Conservation (phyloP, 306 rosid genomes). For the Urtica urens region DNA sequence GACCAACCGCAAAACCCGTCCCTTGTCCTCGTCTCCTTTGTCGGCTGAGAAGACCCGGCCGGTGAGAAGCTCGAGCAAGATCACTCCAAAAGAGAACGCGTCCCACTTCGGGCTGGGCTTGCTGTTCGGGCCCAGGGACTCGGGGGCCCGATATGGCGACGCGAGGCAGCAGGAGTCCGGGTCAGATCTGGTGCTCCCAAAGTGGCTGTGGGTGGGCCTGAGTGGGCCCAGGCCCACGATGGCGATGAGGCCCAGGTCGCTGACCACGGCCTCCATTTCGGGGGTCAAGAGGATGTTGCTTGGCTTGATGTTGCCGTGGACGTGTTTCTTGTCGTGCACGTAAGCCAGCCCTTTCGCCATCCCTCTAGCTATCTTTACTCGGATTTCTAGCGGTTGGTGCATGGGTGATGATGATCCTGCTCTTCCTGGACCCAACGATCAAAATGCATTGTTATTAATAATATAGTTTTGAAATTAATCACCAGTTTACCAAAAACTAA, state of each 20-base stretch:
- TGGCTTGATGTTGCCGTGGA: slow-evolving; percentile 73
- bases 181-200: slow-evolving; percentile 28
- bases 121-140: slow-evolving; percentile 42
- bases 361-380: slow-evolving; percentile 74
- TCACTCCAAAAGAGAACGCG: slow-evolving; percentile 78
- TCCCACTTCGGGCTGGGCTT: slow-evolving; percentile 67
- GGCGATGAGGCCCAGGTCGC: slow-evolving; percentile 59
- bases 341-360: slow-evolving; percentile 58
- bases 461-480: no score
- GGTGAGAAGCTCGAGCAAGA: slow-evolving; percentile 60
- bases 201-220: slow-evolving; percentile 19
- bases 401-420: slow-evolving; percentile 44
- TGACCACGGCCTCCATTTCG: slow-evolving; percentile 56
- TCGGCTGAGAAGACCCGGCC: slow-evolving; percentile 46
- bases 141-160: slow-evolving; percentile 64
- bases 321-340: slow-evolving; percentile 81
- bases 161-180: neutral
- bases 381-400: slow-evolving; percentile 37
- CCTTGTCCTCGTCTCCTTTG: slow-evolving; percentile 57
- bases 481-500: no score
- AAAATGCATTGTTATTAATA: no score
- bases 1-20: slow-evolving; percentile 38
- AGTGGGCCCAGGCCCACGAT: slow-evolving; percentile 5
- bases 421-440: slow-evolving; percentile 69
- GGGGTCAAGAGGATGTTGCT: slow-evolving; percentile 56